Base-by-base conservation (phyloP, 2,329 filamentous ascomycete genomes). In the Nothophoma quercina region DNA sequence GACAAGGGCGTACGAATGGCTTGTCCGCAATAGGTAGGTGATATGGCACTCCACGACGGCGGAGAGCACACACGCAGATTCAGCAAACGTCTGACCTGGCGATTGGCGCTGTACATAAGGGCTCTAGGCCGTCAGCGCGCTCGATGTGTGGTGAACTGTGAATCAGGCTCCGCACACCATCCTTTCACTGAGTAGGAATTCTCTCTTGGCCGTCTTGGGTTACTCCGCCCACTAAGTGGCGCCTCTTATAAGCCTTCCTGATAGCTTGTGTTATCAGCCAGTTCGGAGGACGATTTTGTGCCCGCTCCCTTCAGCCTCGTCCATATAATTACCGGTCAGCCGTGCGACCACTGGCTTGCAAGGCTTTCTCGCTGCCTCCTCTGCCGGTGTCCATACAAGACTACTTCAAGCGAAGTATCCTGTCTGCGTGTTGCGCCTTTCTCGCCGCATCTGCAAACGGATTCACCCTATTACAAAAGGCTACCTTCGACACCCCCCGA, bases 171-270 rank as follows among this genome's bases (percentile, higher is more conserved):
- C 52, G 49, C 52, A 59, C 47, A 54, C 49, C 51, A 56, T 43
- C 49, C 44, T 42, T 56, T 52, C 56, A 51, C 55, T 55, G 49
- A 44, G 44, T 39, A 49, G 18, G 40, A 49, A 13, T 22, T 38
- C 32, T 8, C 15, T 58, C 63, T 65, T 64, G 63, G 63, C 58
- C 56, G 58, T 56, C 59, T 60, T 64, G 56, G 61, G 55, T 59
- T 64, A 62, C 59, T 28, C 54, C 32, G 34, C 49, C 47, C 44
- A 36, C 45, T 44, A 32, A 28, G 53, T 56, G 49, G 57, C 51
- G 46, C 45, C 28, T 42, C 28, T 29, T 57, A 39, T 51, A 53
- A 60, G 59, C 55, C 51, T 56, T 49, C 42, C 44, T 51, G 44
- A 38, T 53, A 55, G 51, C 58, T 59, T 55, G 52, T 59, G 55